Percentiles rank a stretch among this genome's conserved stretches.
Evolutionary conservation across 2,329 filamentous ascomycete genomes (phyloP).

Genomic region (Fusarium robinianum): DNA sequence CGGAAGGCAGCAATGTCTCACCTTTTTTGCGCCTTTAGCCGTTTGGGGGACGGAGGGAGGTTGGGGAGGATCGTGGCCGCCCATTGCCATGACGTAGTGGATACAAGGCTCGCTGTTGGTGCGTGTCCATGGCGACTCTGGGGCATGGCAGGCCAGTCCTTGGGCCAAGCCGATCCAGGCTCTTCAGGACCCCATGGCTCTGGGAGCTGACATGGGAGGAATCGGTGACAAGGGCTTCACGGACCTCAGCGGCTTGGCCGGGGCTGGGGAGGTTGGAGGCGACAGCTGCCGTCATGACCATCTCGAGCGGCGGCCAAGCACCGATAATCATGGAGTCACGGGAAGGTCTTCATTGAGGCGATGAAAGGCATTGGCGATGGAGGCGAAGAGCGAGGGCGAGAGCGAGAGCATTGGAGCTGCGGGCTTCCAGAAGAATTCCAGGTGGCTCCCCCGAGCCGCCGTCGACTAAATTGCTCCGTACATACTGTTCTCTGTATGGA

Average conservation of each 20-base stretch:
- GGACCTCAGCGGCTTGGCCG: constrained; percentile 25
- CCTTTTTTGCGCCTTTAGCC: constrained; percentile 18
- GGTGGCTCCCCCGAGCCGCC: constrained; percentile 21
- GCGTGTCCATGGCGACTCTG: constrained; percentile 24
- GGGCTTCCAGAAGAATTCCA: constrained; percentile 37
- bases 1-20: constrained; percentile 26
- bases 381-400: constrained; percentile 10
- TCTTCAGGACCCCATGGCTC: constrained; percentile 10
- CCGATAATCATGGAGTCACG: not conserved
- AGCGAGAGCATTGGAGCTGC: constrained; percentile 25
- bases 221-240: constrained; percentile 19
- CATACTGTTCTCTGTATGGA: constrained; percentile 13
- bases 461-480: too few relatives aligned
- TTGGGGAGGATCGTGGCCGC: constrained; percentile 22
- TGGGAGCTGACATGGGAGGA: constrained; percentile 3
- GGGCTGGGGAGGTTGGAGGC: constrained; percentile 19
- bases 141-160: constrained; percentile 31
- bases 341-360: constrained; percentile 2
- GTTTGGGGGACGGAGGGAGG: constrained; percentile 17
- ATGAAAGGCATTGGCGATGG: constrained; percentile 5
- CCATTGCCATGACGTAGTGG: constrained; percentile 36
- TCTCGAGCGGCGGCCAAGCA: constrained; percentile 21
- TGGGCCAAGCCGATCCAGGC: constrained; percentile 17
- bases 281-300: constrained; percentile 26
- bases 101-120: constrained; percentile 12